Percentiles rank a stretch among this genome's conserved stretches.
Evolutionary conservation across 2,329 filamentous ascomycete genomes (phyloP).

Genomic region (Neophaeococcomyces mojaviensis): DNA sequence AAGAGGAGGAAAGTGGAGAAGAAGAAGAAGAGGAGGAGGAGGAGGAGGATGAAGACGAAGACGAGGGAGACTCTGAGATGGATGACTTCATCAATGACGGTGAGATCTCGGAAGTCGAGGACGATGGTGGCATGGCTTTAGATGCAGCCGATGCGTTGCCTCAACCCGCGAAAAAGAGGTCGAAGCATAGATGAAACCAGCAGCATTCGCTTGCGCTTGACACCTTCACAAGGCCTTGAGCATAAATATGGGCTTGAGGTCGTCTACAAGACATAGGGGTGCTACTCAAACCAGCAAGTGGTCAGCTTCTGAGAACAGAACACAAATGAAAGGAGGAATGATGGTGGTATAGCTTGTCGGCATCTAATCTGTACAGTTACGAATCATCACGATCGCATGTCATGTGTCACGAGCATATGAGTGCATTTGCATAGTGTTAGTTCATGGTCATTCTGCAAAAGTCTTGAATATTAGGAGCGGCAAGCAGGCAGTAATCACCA

Average conservation of each 20-base stretch:
- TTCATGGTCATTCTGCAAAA: too few species aligned
- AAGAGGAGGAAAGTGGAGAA: slow-evolving; percentile 6
- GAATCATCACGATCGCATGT: not conserved
- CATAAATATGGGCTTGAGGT: too few species aligned
- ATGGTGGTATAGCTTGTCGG: not conserved
- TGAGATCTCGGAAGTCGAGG: slow-evolving; percentile 35
- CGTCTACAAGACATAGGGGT: too few species aligned
- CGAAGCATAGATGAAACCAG: slow-evolving; percentile 7
- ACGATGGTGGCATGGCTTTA: slow-evolving; percentile 39
- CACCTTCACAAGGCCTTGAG: too few species aligned
- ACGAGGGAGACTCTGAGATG: slow-evolving; percentile 27
- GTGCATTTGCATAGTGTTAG: slow-evolving; percentile 8
- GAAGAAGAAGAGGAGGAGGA: slow-evolving; percentile 24
- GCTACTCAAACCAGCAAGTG: not conserved
- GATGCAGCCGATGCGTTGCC: slow-evolving; percentile 44
- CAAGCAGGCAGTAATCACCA: too few species aligned
- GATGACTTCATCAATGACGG: slow-evolving; percentile 41
- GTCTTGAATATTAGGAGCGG: too few species aligned
- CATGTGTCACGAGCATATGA: slow-evolving; percentile 11
- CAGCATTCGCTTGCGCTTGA: too few species aligned
- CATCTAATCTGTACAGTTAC: slow-evolving; percentile 1
- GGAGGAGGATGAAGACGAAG: slow-evolving; percentile 33
- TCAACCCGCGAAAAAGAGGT: slow-evolving; percentile 29
- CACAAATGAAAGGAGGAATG: not conserved
- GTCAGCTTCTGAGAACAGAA: not conserved